A percentile compares a stretch with the other conserved stretches of the same genome.
Evolutionary conservation across 1,284 basidiomycete genomes (phyloP).

Genomic region (Ganoderma multipileum): DNA sequence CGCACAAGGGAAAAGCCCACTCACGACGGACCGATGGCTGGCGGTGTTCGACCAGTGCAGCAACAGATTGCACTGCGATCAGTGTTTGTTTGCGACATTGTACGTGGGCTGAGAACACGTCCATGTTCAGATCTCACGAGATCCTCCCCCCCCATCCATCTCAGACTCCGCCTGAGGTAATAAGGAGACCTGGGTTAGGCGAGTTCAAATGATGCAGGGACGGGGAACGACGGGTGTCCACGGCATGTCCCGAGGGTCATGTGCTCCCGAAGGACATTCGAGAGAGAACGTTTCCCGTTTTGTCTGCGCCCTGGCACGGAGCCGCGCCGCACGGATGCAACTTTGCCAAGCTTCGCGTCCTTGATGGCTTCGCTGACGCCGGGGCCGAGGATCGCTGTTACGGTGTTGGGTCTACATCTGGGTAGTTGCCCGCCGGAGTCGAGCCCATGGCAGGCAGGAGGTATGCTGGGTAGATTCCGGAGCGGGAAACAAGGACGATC

Average conservation of each 20-base stretch:
- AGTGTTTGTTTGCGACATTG: background rate
- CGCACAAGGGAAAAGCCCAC: background rate
- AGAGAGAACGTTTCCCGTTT: background rate
- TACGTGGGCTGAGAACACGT: background rate
- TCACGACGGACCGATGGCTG: background rate
- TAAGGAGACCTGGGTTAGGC: background rate
- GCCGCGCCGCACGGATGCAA: background rate
- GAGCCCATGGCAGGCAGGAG: background rate
- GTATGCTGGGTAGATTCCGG: background rate
- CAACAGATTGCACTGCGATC: slow-evolving; percentile 4
- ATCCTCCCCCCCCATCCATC: background rate
- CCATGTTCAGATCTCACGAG: background rate
- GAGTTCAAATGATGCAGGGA: slow-evolving; percentile 1
- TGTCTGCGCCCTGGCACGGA: background rate
- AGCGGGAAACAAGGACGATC: background rate
- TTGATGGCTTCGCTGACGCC: background rate
- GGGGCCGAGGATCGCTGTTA: background rate
- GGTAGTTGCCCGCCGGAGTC: background rate
- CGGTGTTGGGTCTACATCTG: background rate
- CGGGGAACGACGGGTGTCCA: background rate
- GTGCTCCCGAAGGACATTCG: background rate
- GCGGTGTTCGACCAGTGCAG: background rate
- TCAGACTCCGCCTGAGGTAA: background rate
- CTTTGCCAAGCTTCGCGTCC: background rate
- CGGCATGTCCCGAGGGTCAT: background rate